Conservation (phyloP, 768 basidiomycete species). For the Boletus reticulatus region DNA sequence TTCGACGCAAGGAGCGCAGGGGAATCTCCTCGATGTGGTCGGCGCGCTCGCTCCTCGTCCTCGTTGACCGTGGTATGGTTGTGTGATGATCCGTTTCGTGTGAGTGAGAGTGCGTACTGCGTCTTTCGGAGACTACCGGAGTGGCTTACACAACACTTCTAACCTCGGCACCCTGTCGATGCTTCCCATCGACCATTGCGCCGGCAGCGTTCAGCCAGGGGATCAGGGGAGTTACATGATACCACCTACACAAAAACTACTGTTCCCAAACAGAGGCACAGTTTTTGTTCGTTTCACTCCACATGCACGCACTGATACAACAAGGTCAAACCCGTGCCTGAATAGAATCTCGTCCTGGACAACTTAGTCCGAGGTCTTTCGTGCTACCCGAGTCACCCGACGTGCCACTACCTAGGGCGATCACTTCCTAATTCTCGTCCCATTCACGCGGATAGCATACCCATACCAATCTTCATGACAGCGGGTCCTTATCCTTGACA, state of each 20-base stretch:
- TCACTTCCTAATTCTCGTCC: not conserved
- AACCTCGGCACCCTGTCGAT: no score
- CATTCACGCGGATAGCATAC: slow-evolving; percentile 2
- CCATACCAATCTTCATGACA: slow-evolving; percentile 15
- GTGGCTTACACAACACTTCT: not conserved
- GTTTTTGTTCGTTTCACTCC: no score
- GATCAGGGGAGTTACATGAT: not conserved
- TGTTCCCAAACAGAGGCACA: not conserved
- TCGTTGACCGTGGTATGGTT: slow-evolving; percentile 11
- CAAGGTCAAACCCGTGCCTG: slow-evolving; percentile 7
- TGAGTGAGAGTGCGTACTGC: not conserved
- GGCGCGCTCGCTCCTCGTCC: not conserved
- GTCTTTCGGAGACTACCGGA: slow-evolving; percentile 1
- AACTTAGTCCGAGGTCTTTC: not conserved
- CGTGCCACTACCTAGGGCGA: not conserved
- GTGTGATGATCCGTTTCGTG: not conserved
- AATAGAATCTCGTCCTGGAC: not conserved
- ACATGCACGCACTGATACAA: not conserved
- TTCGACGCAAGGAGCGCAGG: slow-evolving; percentile 11
- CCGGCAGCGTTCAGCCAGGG: no score
- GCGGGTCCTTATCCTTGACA: slow-evolving; percentile 2
- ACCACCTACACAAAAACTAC: not conserved
- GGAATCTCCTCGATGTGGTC: slow-evolving; percentile 27
- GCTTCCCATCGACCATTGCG: no score
- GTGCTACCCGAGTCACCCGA: not conserved